Evolutionary conservation across 257 asterid genomes (phyloP).

Genomic region (Solanum peruvianum): DNA sequence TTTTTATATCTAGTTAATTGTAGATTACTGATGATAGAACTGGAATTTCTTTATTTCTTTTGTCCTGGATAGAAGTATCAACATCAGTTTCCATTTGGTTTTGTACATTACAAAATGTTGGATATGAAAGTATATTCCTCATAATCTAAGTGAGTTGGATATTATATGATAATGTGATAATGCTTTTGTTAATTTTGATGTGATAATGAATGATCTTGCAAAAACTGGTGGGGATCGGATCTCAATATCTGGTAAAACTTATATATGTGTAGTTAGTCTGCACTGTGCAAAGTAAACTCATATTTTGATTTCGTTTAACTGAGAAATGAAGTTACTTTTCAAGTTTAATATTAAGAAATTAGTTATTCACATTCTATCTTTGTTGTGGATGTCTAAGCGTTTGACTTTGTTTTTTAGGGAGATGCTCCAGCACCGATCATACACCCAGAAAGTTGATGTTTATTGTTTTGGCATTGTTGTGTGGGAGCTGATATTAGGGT

Average conservation of each 20-base stretch:
- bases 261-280: not conserved
- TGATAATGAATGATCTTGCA: not conserved
- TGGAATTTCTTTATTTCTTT: not conserved
- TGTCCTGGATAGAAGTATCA: not conserved
- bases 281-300: not conserved
- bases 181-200: not conserved
- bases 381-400: not conserved
- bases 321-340: not conserved
- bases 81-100: not conserved
- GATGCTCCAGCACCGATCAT: constrained; percentile 95
- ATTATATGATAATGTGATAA: not conserved
- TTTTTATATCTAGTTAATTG: not conserved
- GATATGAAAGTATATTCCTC: not conserved
- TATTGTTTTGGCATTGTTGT: constrained; percentile 93
- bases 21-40: not conserved
- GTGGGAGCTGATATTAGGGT: constrained; percentile 91
- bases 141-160: not conserved
- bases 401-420: constrained; percentile 47
- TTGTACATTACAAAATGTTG: not conserved
- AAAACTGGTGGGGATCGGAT: not conserved
- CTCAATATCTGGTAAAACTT: not conserved
- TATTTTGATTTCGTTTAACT: not conserved
- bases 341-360: not conserved
- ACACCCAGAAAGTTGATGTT: constrained; percentile 89
- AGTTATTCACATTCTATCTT: not conserved